Evolutionary conservation across 345 rosid genomes (phyloP).

Genomic region (Aegle marmelos): DNA sequence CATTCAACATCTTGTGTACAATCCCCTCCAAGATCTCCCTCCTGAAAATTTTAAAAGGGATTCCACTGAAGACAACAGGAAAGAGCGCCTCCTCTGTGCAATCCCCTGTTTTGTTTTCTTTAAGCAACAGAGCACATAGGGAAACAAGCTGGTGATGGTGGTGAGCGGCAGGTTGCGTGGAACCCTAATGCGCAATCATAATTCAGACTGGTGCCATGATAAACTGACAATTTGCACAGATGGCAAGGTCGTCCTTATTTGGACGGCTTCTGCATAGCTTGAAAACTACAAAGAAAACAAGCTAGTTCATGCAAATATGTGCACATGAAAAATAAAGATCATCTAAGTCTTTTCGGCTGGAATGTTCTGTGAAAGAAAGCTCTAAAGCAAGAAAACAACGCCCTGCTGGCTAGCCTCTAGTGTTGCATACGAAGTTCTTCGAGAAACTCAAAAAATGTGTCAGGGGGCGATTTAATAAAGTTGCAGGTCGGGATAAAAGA

Average conservation of each 20-base stretch:
- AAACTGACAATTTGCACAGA: not conserved
- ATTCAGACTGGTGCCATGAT: not conserved
- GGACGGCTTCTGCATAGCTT: too few relatives aligned
- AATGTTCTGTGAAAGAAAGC: not conserved
- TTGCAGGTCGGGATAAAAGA: too few relatives aligned
- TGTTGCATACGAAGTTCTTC: too few relatives aligned
- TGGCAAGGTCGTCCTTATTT: too few relatives aligned
- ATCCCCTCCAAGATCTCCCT: slow-evolving; percentile 74
- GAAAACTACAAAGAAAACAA: not conserved
- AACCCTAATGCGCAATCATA: not conserved
- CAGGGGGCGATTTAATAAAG: too few relatives aligned
- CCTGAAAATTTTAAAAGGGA: slow-evolving; percentile 69
- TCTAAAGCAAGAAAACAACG: not conserved
- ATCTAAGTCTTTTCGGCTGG: not conserved
- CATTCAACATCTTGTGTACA: slow-evolving; percentile 62
- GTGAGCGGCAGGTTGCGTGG: not conserved
- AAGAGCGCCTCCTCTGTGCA: slow-evolving; percentile 65
- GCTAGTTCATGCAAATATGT: not conserved
- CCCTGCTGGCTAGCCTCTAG: not conserved
- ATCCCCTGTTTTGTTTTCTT: not conserved
- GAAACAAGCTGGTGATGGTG: not conserved
- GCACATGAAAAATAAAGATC: not conserved
- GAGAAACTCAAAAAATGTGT: not conserved
- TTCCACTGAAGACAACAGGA: slow-evolving; percentile 62
- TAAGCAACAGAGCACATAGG: not conserved